Evolutionary conservation across 2,329 filamentous ascomycete genomes (phyloP), one percentile per base, ranked within the genome.

Genomic region (Colletotrichum tamarilloi): DNA sequence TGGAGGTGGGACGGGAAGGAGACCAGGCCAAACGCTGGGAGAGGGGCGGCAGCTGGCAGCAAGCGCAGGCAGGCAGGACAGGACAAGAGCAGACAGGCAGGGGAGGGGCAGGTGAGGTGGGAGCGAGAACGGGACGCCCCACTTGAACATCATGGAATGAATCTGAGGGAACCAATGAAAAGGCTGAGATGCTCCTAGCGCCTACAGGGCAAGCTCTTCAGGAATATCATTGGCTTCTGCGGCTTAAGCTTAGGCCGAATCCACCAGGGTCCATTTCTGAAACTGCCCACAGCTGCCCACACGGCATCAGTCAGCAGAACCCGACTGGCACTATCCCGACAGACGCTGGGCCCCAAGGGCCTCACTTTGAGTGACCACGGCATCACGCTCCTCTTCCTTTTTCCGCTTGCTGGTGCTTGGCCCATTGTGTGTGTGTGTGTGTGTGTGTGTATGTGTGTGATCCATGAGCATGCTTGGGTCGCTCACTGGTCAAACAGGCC

Each of bases 211-310:
- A 16, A 77, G 78, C 74, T 78, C 77, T 22, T 78, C 78, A 77
- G 67, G 74, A 63, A n/a, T 59, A 38, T 82, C 78, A 83, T 84
- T 84, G 82, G 82, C 42, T 67, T 60, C 73, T 69, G 75, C 73
- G 75, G 76, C 62, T 77, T 78, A 74, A 77, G 77, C 77, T 79
- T 79, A 79, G 78, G 76, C 81, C 80, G 80, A 80, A 78, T 81
- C 79, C 80, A 78, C 77, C 74, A 76, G 78, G 75, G 76, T 77
- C 67, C 42, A 58, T 73, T 80, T 73, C 68, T 77, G 76, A 77
- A 77, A 77, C 76, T 26, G 65, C 67, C 49, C 57, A 67, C 58
- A 60, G 77, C 76, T 26, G 65, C 67, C 49, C 57, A 64, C 58
- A 60, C 52, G 52, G 66, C 52, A 72, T 69, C 70, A 59, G 66